A percentile compares a stretch with the other conserved stretches of the same genome.
Evolutionary conservation across 805 yeast genomes (phyloP).

Genomic region (Saccharomycopsis selenospora): DNA sequence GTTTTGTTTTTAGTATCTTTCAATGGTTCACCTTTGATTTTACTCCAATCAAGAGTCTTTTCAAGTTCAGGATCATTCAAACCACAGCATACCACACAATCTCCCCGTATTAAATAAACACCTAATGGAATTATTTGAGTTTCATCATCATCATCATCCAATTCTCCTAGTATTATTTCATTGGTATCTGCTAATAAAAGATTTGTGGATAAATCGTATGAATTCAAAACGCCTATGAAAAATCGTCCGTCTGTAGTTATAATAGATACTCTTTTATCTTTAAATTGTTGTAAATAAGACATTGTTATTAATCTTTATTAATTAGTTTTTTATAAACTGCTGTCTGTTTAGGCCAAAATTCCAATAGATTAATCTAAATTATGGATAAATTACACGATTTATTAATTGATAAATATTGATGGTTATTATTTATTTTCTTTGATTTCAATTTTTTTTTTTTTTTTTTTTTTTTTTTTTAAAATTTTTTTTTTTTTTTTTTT

Average conservation of each 20-base stretch:
- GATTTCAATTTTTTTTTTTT: too few relatives aligned
- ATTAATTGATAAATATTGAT: too few relatives aligned
- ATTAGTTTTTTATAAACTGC: too few relatives aligned
- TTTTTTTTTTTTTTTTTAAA: too few relatives aligned
- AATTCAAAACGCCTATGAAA: conserved; percentile 23
- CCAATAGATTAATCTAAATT: too few relatives aligned
- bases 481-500: too few relatives aligned
- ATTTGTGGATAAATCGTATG: conserved; percentile 39
- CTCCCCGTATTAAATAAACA: conserved; percentile 38
- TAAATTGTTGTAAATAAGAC: conserved; percentile 17
- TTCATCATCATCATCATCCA: conserved; percentile 25
- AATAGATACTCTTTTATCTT: conserved; percentile 26
- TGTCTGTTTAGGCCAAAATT: too few relatives aligned
- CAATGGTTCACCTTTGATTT: conserved; percentile 9
- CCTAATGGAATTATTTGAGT: conserved; percentile 34
- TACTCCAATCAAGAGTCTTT: conserved; percentile 30
- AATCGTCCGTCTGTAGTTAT: conserved; percentile 32
- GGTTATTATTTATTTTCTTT: too few relatives aligned
- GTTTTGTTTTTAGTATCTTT: conserved; percentile 2
- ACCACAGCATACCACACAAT: conserved; percentile 38
- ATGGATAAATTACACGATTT: too few relatives aligned
- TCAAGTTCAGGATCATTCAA: conserved; percentile 31
- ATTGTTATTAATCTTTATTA: conserved; percentile 6
- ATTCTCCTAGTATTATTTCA: conserved; percentile 30
- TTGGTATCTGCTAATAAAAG: conserved; percentile 32